These are phyloP conservation scores for Sungouiozyma intestinalis DNA, from an alignment of 805 yeast genomes.

Conservation along the genomic window DNA sequence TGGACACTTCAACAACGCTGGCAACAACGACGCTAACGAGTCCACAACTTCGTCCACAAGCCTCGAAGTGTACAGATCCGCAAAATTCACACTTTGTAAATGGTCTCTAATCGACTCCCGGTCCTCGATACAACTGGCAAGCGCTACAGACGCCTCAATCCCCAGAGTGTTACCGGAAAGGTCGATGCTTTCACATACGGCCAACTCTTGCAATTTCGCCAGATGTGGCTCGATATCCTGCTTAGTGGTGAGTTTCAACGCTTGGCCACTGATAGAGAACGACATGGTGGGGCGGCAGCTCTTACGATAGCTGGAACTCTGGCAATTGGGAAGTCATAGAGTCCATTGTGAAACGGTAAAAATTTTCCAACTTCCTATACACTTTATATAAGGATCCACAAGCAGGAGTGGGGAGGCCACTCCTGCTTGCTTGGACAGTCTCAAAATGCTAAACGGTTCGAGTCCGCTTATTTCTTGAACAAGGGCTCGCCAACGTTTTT, in stretches of 20 bases:
- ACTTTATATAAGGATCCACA: too few species aligned
- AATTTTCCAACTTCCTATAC: background rate
- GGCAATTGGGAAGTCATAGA: too few species aligned
- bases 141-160: conserved; percentile 67
- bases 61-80: conserved; percentile 92
- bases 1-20: conserved; percentile 59
- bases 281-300: too few species aligned
- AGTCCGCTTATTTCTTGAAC: conserved; percentile 28
- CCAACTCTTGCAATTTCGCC: conserved; percentile 38
- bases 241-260: conserved; percentile 60
- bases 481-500: conserved; percentile 90
- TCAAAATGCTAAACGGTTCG: background rate
- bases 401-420: background rate
- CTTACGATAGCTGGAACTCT: too few species aligned
- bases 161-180: conserved; percentile 93
- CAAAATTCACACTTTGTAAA: conserved; percentile 64
- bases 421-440: background rate
- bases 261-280: conserved; percentile 63
- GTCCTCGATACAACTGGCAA: conserved; percentile 45
- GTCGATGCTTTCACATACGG: conserved; percentile 46
- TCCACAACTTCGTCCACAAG: conserved; percentile 89
- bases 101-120: conserved; percentile 32
- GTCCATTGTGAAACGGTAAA: too few species aligned
- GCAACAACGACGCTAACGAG: conserved; percentile 61
- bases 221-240: conserved; percentile 66